phyloP scores from a whole-genome alignment of 176 grass and related monocot genomes.

The Oryza coarctata region DNA sequence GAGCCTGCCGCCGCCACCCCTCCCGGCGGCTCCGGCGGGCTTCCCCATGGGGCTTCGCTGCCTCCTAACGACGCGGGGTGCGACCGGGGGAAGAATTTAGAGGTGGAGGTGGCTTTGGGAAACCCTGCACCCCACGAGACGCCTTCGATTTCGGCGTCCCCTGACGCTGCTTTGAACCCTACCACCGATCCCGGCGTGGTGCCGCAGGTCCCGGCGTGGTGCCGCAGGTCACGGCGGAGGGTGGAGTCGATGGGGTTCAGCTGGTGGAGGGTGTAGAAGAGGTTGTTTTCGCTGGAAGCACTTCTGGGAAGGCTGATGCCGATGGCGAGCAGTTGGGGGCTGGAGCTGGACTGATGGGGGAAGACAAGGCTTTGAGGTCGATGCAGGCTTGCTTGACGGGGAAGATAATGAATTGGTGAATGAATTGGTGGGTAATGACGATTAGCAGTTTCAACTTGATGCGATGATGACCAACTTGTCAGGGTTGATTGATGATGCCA shows the following conservation, averaged over 20 bases:
- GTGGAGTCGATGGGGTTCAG: neutral
- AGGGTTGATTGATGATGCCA: slow-evolving; percentile 44
- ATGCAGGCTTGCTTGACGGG: slow-evolving; percentile 33
- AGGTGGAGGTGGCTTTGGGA: neutral
- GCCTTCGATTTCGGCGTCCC: neutral
- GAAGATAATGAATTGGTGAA: slow-evolving; percentile 18
- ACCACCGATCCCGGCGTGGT: neutral
- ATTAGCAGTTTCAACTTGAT: slow-evolving; percentile 39
- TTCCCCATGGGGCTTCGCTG: neutral
- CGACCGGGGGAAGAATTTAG: slow-evolving; percentile 3
- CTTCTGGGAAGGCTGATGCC: neutral
- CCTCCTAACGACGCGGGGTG: neutral
- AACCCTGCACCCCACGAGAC: neutral
- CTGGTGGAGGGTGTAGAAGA: neutral
- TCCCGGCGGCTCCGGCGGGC: neutral
- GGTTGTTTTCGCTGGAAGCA: neutral
- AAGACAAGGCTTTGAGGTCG: slow-evolving; percentile 41
- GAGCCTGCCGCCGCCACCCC: neutral
- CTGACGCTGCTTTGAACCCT: slow-evolving; percentile 11
- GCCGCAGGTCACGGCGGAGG: neutral
- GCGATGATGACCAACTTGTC: slow-evolving; percentile 52
- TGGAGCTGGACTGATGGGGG: slow-evolving; percentile 20
- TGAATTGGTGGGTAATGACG: slow-evolving; percentile 20
- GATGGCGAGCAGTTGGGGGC: neutral
- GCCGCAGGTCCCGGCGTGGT: neutral